These are phyloP conservation scores for Fusarium sambucinum DNA, from an alignment of 2,329 filamentous ascomycete species.

Conservation along the genomic window DNA sequence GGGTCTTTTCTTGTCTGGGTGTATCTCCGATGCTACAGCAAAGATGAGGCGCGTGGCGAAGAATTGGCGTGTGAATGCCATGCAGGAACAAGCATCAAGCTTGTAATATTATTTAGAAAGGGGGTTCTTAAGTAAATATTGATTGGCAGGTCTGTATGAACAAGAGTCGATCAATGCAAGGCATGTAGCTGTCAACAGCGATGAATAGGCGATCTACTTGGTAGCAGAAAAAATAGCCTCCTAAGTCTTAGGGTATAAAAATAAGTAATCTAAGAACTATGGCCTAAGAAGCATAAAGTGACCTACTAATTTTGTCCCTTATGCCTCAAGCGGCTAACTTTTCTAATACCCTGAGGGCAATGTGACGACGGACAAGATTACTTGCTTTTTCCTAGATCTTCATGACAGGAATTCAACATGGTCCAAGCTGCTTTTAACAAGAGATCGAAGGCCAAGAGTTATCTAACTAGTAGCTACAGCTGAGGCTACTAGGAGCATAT, in stretches of 20 bases:
- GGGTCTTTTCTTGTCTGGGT: slow-evolving; percentile 14
- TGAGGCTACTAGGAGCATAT: slow-evolving; percentile 3
- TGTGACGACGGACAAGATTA: slow-evolving; percentile 4
- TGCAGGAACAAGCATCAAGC: slow-evolving; percentile 34
- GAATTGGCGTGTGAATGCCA: slow-evolving; percentile 8
- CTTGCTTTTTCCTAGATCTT: slow-evolving; percentile 3
- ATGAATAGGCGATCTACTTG: background rate
- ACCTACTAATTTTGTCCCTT: too few species aligned
- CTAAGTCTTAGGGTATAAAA: too few species aligned
- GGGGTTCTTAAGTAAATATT: background rate
- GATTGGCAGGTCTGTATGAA: background rate
- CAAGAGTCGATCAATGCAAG: slow-evolving; percentile 38
- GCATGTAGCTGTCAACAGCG: slow-evolving; percentile 3
- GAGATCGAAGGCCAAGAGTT: slow-evolving; percentile 9
- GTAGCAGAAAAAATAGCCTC: too few species aligned
- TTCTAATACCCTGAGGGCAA: too few species aligned
- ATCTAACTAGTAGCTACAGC: background rate
- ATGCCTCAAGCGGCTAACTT: too few species aligned
- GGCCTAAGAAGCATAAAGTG: too few species aligned
- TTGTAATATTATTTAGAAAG: slow-evolving; percentile 8
- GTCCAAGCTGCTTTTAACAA: slow-evolving; percentile 1
- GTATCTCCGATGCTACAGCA: background rate
- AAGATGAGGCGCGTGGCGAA: slow-evolving; percentile 39
- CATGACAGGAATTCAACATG: background rate
- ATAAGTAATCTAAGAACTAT: too few species aligned